Evolutionary conservation across 176 grass and related monocot species (phyloP), one percentile per base, ranked within the genome.

Genomic region (Typha latifolia): DNA sequence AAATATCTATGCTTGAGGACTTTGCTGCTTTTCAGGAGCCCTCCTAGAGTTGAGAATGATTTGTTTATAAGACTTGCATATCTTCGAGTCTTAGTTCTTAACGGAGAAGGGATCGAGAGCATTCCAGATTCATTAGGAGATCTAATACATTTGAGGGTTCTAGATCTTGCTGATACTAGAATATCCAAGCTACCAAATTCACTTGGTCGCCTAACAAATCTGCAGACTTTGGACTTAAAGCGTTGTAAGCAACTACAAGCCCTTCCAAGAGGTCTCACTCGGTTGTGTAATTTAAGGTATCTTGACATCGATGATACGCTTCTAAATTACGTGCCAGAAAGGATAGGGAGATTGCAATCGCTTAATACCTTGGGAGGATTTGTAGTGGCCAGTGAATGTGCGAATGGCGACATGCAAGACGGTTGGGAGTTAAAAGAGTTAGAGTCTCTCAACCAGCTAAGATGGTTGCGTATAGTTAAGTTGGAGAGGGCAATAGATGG

Each of bases 31-130:
- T 1, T 0, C 24, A n/a, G 50, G 3, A 12, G 52, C 2, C 21
- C 22, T 2, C 43, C 13, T 59, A 48, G 1, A 26, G 20, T 78
- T 24, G 70, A 81, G 1, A 3, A 84, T 49, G 2, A 66, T 62
- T 0, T 84, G 3, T 69, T 79, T 12, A 13, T 12, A 23, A 32
- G 2, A 10, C 3, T 85, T 43, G 0, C 0, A 16, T n/a, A n/a
- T 9, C 11, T 90, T 20, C 64, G 63, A 14, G 67, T 90, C 9
- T 5, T 90, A 6, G 12, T 74, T 2, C 78, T 80, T 47, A 73
- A 73, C 34, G 69, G 62, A 27, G 12, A 29, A 62, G 64, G 13
- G 7, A 75, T 81, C 7, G 16, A 43, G 19, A 70, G 53, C 32
- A 49, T 81, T 62, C 70, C 78, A 16, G 14, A 55, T n/a, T 69